Conservation (phyloP, 768 basidiomycete species). For the Chalciporus sphaerocephalus region DNA sequence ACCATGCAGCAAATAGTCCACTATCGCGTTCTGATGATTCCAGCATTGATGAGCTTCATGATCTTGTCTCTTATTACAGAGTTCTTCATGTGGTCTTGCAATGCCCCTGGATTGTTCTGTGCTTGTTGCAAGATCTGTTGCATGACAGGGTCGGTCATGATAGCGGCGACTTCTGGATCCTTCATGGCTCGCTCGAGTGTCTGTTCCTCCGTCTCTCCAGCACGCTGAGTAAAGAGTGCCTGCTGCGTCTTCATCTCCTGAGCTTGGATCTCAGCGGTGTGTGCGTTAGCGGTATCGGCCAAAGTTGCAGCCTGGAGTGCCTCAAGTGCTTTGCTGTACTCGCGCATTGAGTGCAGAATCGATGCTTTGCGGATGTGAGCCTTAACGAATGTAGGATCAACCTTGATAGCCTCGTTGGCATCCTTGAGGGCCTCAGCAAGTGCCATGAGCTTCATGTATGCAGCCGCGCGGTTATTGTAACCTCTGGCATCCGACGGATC, state of each 20-base stretch:
- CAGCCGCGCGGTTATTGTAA: slow-evolving; percentile 98
- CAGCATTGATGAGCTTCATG: slow-evolving; percentile 85
- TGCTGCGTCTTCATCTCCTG: slow-evolving; percentile 78
- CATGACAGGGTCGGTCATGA: slow-evolving; percentile 91
- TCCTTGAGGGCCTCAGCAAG: slow-evolving; percentile 96
- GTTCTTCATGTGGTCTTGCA: slow-evolving; percentile 97
- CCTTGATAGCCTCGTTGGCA: slow-evolving; percentile 86
- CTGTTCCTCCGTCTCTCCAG: slow-evolving; percentile 87
- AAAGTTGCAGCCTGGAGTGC: slow-evolving; percentile 74
- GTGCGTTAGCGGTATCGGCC: slow-evolving; percentile 76
- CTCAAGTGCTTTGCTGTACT: slow-evolving; percentile 82
- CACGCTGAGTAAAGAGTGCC: slow-evolving; percentile 73
- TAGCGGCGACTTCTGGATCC: slow-evolving; percentile 90
- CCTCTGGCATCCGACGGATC: slow-evolving; percentile 85
- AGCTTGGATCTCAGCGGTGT: slow-evolving; percentile 76
- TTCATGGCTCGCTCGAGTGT: slow-evolving; percentile 92
- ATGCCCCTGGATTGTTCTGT: slow-evolving; percentile 79
- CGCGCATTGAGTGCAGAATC: slow-evolving; percentile 86
- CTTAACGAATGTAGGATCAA: slow-evolving; percentile 89
- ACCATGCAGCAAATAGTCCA: slow-evolving; percentile 7
- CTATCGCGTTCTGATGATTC: slow-evolving; percentile 84
- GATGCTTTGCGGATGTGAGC: slow-evolving; percentile 92
- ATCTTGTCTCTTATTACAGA: slow-evolving; percentile 77
- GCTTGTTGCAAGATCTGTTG: slow-evolving; percentile 93
- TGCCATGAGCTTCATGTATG: slow-evolving; percentile 92